A percentile compares a stretch with the other conserved stretches of the same genome.
Conservation (phyloP, 352 stramenopile genomes). For the Halophytophthora batemanensis region DNA sequence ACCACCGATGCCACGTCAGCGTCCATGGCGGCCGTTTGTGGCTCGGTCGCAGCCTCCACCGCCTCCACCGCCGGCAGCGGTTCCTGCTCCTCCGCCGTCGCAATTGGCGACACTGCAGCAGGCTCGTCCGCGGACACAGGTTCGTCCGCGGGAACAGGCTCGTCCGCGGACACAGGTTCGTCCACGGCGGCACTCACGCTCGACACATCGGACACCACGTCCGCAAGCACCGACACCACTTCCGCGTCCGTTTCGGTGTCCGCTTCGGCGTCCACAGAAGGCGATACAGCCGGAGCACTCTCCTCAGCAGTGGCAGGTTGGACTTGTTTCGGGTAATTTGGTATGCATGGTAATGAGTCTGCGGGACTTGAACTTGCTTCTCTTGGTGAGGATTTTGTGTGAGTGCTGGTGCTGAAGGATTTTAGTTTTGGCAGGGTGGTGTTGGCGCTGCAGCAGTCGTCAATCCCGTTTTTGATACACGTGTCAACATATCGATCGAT, state of each 20-base stretch:
- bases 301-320: neutral
- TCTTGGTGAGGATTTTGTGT: too few relatives aligned
- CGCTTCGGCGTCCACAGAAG: neutral
- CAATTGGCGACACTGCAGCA: too few relatives aligned
- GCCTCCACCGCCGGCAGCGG: too few relatives aligned
- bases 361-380: too few relatives aligned
- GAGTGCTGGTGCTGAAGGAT: too few relatives aligned
- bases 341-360: too few relatives aligned
- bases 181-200: constrained; percentile 2
- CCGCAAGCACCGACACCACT: neutral
- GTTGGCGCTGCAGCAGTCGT: constrained; percentile 14
- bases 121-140: too few relatives aligned
- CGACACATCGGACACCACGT: neutral
- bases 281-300: neutral
- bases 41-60: too few relatives aligned
- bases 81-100: too few relatives aligned
- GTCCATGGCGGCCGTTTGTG: too few relatives aligned
- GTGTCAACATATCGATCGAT: constrained; percentile 17
- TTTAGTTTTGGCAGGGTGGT: too few relatives aligned
- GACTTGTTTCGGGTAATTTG: neutral
- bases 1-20: too few relatives aligned
- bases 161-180: neutral
- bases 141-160: neutral
- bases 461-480: constrained; percentile 11
- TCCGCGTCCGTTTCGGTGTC: constrained; percentile 1